Base-by-base conservation (phyloP, 2,329 filamentous ascomycete species). In the Fusarium verrucosum region DNA sequence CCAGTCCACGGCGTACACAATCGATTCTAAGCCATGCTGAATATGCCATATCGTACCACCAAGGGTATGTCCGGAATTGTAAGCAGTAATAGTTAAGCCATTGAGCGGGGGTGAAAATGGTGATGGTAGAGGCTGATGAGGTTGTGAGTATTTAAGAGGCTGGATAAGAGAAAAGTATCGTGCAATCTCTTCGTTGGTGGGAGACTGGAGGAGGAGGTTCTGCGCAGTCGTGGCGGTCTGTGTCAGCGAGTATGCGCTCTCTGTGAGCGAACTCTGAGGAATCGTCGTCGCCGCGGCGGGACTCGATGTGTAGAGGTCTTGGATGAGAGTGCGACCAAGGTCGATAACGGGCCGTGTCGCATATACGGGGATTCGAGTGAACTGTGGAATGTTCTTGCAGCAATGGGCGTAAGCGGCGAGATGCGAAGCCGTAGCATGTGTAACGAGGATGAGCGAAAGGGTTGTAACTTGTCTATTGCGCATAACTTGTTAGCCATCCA, bases 41-140 rank as follows among this genome's bases (percentile, higher is more conserved):
- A 99, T 94, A 73, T 98, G 94, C 95, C 95, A 99, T 81, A 99
- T 97, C 22, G 95, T 98, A 53, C 95, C 95, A 76, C 95, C 95
- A 1, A 98, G 85, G 0, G 94, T 97, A 75, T 97, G 94, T 65
- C 95, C 95, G 9, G 95, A 93, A 78, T 96, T 96, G 80, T 98
- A 98, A 1, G 95, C 95, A 1, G 95, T 99, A 66, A 99, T 92
- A 3, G 92, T 97, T 17, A 99, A 86, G 6, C 94, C 94, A 69
- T 95, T 94, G 16, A 97, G 82, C 1, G 94, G 91, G 5, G 94
- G 92, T 4, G 93, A 96, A 73, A 93, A 96, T 1, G 93, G 90
- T 7, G 93, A 95, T 0, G 91, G 87, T 2, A 93, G 83, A 2
- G 95, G 94, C 72, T 97, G 92, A 73, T 96, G 94, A 4, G 95